Base-by-base conservation (phyloP, 1,139 yeast genomes). In the Wickerhamomyces sp. region DNA sequence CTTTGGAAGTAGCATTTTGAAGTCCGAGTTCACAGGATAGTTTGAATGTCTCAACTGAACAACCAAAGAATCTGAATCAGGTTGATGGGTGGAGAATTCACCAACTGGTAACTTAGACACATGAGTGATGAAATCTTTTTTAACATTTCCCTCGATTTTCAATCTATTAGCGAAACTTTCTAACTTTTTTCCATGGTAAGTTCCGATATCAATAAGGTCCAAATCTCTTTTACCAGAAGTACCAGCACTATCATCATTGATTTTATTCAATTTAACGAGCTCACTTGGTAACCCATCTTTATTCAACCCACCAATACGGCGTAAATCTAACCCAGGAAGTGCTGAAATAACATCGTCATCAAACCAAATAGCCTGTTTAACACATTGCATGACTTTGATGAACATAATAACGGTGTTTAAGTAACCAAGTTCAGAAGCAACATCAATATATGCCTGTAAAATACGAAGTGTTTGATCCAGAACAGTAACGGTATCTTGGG, bases 391-490 rank as follows among this genome's bases (percentile, higher is more conserved):
- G 46, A 88, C 68, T 52, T 72, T 72, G 36, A 91, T 75, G 51
- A 89, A 73, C 47, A 71, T 73, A 55, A 79, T 50, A 1, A 83
- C 85, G 0, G 88, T 76, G 4, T 74, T 61, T 40, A 82, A 70
- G 58, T 79, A 84, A 0, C 96, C 96, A 59, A 83, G 61, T 57
- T 93, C 97, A 2, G 96, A 81, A 3, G 95, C 82, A 18, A 88
- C 89, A 63, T 94, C 99, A 49, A 93, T 84, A 55, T 79, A 86
- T 0, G 98, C 97, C 61, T 93, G 99, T 47, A 90, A 69, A 52
- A 93, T 85, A 77, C 99, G 96, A 58, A 94, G 72, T 6, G 95
- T 81, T 67, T 93, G 99, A 60, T 93, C 99, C 50, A 94, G 70
- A 6, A 94, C 95, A 0, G 98, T 84, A 23, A 90, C 80, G 0